Evolutionary conservation across 805 yeast genomes (phyloP), one percentile per base, ranked within the genome.

Genomic region (Ogataea glucozyma): DNA sequence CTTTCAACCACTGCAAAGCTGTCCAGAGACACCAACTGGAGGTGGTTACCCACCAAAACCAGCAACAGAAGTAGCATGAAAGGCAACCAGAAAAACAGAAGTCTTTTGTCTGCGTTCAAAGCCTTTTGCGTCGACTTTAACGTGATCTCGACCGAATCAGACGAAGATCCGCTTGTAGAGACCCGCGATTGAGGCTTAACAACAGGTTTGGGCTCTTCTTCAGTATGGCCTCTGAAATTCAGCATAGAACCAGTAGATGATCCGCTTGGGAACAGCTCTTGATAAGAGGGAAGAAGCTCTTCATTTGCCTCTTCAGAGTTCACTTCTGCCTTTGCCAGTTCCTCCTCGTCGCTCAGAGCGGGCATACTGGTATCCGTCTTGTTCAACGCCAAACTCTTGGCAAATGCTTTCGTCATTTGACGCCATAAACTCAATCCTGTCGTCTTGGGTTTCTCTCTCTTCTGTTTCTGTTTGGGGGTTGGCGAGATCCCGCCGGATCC

Each of bases 1-100:
- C 64, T 53, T 12, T 60, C 47, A 26, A 54, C 51, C 5, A 32
- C 30, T 7, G 48, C 44, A 23, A 59, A 49, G 8, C 50, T 49
- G 20, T 59, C 53, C 14, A 55, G 34, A n/a, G 47, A 40, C 20
- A 56, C 42, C 19, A 62, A 40, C 17, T 57, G 52, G 26, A 65
- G 52, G 30, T 57, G 58, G 34, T 52, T 60, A 18, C 61, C 64
- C 6, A 63, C 42, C n/a, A 65, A 47, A 14, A 64, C 48, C 34
- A 80, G 66, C 13, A 82, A 63, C 23, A 86, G 60, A 16, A 83
- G 53, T 40, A 88, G 66, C 61, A 78, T 65, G 27, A 86, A 74
- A 11, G 97, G 97, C 44, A 89, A 66, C 97, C 97, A 90, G 74
- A 90, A 89, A 61, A 90, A 87, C 47, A 88, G 67, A 49, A 90